Conservation (phyloP, 192 early-diverging fungal species). For the Coemansia sp. region DNA sequence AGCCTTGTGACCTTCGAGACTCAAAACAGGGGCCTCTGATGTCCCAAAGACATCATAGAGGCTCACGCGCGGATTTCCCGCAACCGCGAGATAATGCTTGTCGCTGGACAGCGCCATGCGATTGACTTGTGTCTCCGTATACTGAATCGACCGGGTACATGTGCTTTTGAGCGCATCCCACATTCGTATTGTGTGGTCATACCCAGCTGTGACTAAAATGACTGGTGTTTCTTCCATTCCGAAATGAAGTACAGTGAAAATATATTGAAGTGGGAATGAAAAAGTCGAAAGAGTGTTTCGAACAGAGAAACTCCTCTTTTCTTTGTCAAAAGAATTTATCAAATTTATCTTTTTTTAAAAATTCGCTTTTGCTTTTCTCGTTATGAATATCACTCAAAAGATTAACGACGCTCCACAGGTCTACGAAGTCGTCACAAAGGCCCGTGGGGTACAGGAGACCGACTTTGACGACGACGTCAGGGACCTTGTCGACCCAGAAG, state of each 20-base stretch:
- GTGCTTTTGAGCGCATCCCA: constrained; percentile 55
- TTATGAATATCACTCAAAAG: constrained; percentile 53
- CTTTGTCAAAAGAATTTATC: background rate
- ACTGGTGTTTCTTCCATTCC: constrained; percentile 48
- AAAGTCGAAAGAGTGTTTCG: background rate
- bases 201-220: constrained; percentile 48
- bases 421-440: constrained; percentile 58
- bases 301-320: background rate
- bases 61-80: constrained; percentile 47
- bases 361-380: background rate
- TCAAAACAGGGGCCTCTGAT: constrained; percentile 41
- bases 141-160: constrained; percentile 49
- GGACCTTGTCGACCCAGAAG: constrained; percentile 81
- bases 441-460: constrained; percentile 44
- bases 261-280: background rate
- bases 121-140: constrained; percentile 52
- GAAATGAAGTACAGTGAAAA: background rate
- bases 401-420: constrained; percentile 83
- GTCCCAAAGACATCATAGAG: constrained; percentile 51
- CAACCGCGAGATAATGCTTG: constrained; percentile 52
- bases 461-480: constrained; percentile 71
- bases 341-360: background rate
- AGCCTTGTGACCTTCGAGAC: constrained; percentile 47
- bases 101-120: constrained; percentile 52
- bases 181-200: constrained; percentile 54